These are phyloP conservation scores for Leucoagaricus sp. DNA, from an alignment of 1,284 basidiomycete species.

Conservation along the genomic window DNA sequence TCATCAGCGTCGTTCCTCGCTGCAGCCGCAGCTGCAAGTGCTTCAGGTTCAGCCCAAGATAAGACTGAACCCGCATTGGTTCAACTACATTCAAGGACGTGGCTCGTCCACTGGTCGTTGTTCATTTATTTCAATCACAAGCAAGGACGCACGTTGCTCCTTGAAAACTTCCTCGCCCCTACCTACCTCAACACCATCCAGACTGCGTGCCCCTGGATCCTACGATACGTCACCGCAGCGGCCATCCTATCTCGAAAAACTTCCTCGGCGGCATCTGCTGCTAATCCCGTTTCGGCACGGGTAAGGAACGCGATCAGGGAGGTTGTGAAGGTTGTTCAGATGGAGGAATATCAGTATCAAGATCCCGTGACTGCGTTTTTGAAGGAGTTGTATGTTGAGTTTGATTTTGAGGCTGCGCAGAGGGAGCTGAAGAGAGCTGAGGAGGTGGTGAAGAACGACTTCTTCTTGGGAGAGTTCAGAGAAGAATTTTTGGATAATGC, in stretches of 20 bases:
- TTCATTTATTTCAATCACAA: constrained; percentile 99
- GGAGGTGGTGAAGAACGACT: constrained; percentile 87
- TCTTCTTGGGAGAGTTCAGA: constrained; percentile 89
- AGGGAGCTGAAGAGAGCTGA: constrained; percentile 80
- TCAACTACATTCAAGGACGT: constrained; percentile 93
- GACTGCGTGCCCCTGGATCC: constrained; percentile 92
- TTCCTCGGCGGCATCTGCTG: constrained; percentile 34
- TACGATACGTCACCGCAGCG: constrained; percentile 93
- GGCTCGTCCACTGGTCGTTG: constrained; percentile 97
- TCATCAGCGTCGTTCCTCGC: constrained; percentile 52
- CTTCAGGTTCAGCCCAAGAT: constrained; percentile 18
- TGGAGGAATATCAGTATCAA: constrained; percentile 92
- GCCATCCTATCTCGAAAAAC: constrained; percentile 88
- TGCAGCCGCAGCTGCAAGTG: constrained; percentile 45
- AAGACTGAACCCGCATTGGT: constrained; percentile 57
- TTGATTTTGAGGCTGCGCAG: constrained; percentile 74
- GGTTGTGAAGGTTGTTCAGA: constrained; percentile 88
- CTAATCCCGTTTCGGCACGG: constrained; percentile 59
- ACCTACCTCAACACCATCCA: constrained; percentile 99
- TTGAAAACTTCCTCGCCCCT: constrained; percentile 95
- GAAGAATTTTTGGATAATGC: constrained; percentile 97
- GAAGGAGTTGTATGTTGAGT: constrained; percentile 91
- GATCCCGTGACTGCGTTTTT: constrained; percentile 95
- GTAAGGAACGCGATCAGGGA: constrained; percentile 86
- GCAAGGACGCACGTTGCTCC: constrained; percentile 88